These are phyloP conservation scores for Sarcomyxa edulis DNA, from an alignment of 768 basidiomycete genomes.

Conservation along the genomic window DNA sequence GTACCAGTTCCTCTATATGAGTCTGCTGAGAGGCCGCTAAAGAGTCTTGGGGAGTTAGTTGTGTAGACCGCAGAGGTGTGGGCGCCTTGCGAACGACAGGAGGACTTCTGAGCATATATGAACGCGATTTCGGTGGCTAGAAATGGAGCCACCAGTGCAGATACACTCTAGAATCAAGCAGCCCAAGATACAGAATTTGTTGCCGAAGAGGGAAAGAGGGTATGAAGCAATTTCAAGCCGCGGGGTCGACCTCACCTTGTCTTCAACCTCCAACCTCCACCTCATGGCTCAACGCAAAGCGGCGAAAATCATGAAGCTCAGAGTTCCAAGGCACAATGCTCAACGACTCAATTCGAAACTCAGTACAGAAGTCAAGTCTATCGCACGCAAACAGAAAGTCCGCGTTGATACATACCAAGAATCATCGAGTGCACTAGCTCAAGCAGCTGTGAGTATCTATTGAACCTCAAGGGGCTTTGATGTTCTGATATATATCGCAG, in stretches of 20 bases:
- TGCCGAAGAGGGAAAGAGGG: no score
- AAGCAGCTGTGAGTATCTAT: conserved; percentile 55
- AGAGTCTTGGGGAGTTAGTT: conserved; percentile 15
- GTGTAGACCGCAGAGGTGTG: conserved; percentile 17
- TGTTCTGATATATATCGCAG: conserved; percentile 15
- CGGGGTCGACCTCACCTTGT: no score
- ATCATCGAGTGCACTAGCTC: conserved; percentile 38
- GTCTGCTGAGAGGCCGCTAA: conserved; percentile 55
- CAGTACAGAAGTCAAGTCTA: conserved; percentile 48
- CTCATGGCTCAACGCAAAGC: conserved; percentile 60
- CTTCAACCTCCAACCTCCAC: no score
- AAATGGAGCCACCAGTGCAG: no score
- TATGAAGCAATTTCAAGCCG: no score
- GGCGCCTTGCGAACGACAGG: no score
- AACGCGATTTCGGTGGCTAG: no score
- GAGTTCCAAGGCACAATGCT: conserved; percentile 71
- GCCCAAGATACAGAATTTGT: no score
- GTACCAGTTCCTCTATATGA: conserved; percentile 72
- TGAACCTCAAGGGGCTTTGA: neutral
- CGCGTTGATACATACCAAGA: conserved; percentile 61
- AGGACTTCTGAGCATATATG: no score
- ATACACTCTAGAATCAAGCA: no score
- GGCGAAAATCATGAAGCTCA: conserved; percentile 50
- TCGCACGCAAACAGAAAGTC: conserved; percentile 44
- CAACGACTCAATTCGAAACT: conserved; percentile 67